Evolutionary conservation across 2,329 filamentous ascomycete genomes (phyloP).

Genomic region (Botrytis pseudocinerea): DNA sequence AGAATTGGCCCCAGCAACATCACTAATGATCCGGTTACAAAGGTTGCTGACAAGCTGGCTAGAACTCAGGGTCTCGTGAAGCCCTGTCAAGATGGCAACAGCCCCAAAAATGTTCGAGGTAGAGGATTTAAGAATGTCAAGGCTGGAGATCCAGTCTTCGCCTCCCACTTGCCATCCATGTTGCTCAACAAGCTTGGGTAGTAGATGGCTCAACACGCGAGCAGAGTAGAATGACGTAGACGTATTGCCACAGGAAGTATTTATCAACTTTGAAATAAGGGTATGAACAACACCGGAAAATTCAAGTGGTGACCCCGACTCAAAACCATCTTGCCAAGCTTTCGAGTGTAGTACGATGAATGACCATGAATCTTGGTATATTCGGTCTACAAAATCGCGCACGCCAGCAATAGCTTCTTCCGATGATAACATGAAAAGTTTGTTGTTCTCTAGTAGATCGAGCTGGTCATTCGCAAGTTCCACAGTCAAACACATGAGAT

Average conservation of each 20-base stretch:
- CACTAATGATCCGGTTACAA: constrained; percentile 61
- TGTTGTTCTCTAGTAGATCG: constrained; percentile 46
- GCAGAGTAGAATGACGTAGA: constrained; percentile 54
- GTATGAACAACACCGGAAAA: constrained; percentile 45
- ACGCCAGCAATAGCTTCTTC: constrained; percentile 40
- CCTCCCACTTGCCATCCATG: constrained; percentile 49
- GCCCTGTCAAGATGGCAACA: constrained; percentile 52
- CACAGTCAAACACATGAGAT: constrained; percentile 52
- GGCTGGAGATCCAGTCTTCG: constrained; percentile 51
- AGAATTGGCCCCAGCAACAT: constrained; percentile 53
- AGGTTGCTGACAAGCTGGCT: constrained; percentile 54
- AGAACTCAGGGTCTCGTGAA: constrained; percentile 49
- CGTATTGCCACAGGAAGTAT: constrained; percentile 46
- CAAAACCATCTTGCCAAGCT: constrained; percentile 44
- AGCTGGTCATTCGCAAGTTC: constrained; percentile 56
- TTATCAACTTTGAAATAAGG: constrained; percentile 49
- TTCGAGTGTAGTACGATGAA: constrained; percentile 44
- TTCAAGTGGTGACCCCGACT: constrained; percentile 25
- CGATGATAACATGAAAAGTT: constrained; percentile 50
- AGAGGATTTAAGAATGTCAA: constrained; percentile 50
- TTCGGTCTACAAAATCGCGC: not conserved
- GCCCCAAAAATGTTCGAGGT: constrained; percentile 51
- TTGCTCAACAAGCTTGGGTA: constrained; percentile 50
- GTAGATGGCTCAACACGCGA: constrained; percentile 51
- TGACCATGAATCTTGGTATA: constrained; percentile 21